Base-by-base conservation (phyloP, 139 green algal species). In the Tetradesmus lagerheimii region DNA sequence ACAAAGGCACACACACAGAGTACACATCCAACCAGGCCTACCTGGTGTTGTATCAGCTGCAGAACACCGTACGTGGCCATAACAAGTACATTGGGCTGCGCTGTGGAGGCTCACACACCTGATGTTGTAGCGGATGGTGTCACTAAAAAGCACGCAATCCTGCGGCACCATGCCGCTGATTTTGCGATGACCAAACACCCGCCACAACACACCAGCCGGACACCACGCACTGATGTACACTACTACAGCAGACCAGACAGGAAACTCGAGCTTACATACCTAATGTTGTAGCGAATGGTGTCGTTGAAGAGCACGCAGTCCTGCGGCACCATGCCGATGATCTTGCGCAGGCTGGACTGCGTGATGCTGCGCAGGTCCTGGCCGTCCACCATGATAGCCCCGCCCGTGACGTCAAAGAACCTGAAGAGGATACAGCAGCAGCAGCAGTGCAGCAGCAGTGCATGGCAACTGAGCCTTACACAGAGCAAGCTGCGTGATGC, bases 261-360 rank as follows among this genome's bases (percentile, higher is more conserved):
- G n/a, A n/a, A n/a, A n/a, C n/a, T n/a, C n/a, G n/a, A n/a, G n/a
- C n/a, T n/a, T n/a, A n/a, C n/a, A n/a, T n/a, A 71, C 89, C 82
- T 90, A 79, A 99, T 98, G 92, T 99, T 99, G 93, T 97, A 94
- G 43, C 92, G 83, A 75, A 99, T 97, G 85, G 94, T 98, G 92
- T 98, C 97, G 91, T 99, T 98, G 93, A 99, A 98, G 37, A 98
- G 91, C 27, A 98, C 97, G 25, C 75, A 41, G 87, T 87, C 81
- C 81, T 87, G 97, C 2, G 97, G 94, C 91, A 95, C 94, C 90
- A 95, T 94, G 76, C 80, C 94, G 38, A 98, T 93, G 12, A 90
- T 85, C 0, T 31, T 35, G 3, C 95, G 89, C 81, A 97, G 91
- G 9, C 91, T 95, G 18, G 66, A 25, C 90, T 97, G 96, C 27